These are phyloP conservation scores for Teratosphaeria destructans DNA, from an alignment of 2,329 filamentous ascomycete species.

Conservation along the genomic window DNA sequence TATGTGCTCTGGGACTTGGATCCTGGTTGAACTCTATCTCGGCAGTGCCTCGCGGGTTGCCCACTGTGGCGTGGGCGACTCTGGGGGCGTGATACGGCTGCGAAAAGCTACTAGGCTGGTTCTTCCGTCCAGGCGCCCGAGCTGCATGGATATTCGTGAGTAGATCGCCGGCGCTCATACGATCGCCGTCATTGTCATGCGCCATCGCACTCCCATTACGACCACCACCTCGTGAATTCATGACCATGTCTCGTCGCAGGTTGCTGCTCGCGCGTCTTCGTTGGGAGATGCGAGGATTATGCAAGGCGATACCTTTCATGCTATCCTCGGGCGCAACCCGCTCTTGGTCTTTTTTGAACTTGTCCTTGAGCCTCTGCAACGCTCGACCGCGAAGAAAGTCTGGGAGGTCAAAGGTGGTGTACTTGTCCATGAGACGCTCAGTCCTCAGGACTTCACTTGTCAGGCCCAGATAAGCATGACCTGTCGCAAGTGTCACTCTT, in stretches of 20 bases:
- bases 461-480: conserved; percentile 85
- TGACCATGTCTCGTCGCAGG: conserved; percentile 66
- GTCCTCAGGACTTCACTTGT: conserved; percentile 86
- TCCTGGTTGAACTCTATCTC: conserved; percentile 30
- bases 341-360: conserved; percentile 70
- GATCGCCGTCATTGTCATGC: conserved; percentile 14
- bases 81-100: conserved; percentile 36
- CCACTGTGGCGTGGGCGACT: conserved; percentile 24
- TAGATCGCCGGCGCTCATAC: conserved; percentile 53
- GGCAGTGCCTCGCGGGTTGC: conserved; percentile 35
- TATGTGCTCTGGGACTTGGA: conserved; percentile 26
- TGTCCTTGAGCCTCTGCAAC: conserved; percentile 77
- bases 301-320: conserved; percentile 86
- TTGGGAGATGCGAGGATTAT: conserved; percentile 61
- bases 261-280: conserved; percentile 58
- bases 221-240: conserved; percentile 50
- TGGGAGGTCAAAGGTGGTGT: conserved; percentile 81
- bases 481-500: conserved; percentile 85
- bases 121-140: conserved; percentile 44
- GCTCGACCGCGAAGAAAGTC: conserved; percentile 81
- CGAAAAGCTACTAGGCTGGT: conserved; percentile 31
- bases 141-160: conserved; percentile 66
- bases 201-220: conserved; percentile 12
- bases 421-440: conserved; percentile 87
- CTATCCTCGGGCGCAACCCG: conserved; percentile 70